These are phyloP conservation scores for Penicillium mononematosum DNA, from an alignment of 495 filamentous ascomycete species.

Conservation along the genomic window DNA sequence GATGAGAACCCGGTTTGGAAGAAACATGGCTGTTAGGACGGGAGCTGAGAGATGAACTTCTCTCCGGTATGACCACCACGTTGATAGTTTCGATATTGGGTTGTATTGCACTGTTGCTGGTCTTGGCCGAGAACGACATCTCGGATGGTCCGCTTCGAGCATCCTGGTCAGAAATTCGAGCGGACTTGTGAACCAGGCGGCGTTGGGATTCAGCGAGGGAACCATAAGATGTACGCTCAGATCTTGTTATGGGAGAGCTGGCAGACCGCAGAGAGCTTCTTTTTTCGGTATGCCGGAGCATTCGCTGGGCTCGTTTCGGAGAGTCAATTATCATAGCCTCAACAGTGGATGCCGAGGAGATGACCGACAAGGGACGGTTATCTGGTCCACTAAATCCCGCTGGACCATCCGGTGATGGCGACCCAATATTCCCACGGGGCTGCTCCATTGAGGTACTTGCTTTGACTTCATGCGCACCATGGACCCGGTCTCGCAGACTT, in stretches of 20 bases:
- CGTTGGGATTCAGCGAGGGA: constrained; percentile 44
- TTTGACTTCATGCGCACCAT: constrained; percentile 25
- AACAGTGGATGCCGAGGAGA: constrained; percentile 68
- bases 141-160: constrained; percentile 61
- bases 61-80: constrained; percentile 70
- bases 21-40: constrained; percentile 37
- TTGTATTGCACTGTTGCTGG: constrained; percentile 46
- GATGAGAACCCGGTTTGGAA: constrained; percentile 40
- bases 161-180: constrained; percentile 48
- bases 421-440: constrained; percentile 43
- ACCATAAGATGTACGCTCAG: constrained; percentile 44
- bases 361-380: constrained; percentile 53
- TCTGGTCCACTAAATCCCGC: constrained; percentile 34
- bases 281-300: constrained; percentile 70
- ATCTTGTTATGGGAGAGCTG: constrained; percentile 44
- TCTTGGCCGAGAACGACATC: constrained; percentile 53
- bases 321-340: constrained; percentile 69
- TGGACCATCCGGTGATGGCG: constrained; percentile 37
- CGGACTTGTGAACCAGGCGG: constrained; percentile 48
- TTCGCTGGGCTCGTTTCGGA: constrained; percentile 48
- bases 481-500: constrained; percentile 37
- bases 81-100: constrained; percentile 58
- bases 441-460: constrained; percentile 37
- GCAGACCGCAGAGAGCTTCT: constrained; percentile 56
- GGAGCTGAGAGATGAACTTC: constrained; percentile 62